Evolutionary conservation across 2,329 filamentous ascomycete genomes (phyloP), one percentile per base, ranked within the genome.

Genomic region (Madurella fahalii): DNA sequence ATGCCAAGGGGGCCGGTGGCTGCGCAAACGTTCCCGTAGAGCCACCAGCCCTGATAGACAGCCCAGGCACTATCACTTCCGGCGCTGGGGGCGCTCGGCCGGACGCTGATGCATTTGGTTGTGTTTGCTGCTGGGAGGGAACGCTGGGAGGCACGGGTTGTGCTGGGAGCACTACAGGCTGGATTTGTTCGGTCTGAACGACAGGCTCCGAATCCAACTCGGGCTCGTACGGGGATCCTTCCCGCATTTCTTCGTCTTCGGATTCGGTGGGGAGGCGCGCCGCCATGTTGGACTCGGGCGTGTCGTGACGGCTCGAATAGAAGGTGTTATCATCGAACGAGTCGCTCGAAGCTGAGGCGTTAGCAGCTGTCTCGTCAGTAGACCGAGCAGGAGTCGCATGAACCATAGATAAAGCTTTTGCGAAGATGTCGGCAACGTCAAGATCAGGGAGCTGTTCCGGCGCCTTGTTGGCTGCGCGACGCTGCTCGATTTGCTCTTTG

Each of bases 241-340:
- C 68, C 50, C 66, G 68, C 67, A 72, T 72, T 56, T 67, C 68
- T 46, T 67, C 65, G 61, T 72, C 69, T 58, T 68, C 71, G 56
- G 71, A 70, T 57, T 68, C 68, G 63, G 68, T 81, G 77, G 68
- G 82, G 73, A 74, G 64, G 54, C 74, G 74, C 30, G 77, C 73
- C 40, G 74, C 74, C 56, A 74, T 72, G 47, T 73, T 74, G 31
- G 77, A 78, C 53, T 82, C 77, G 57, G 82, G 82, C 60, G 91
- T 95, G 69, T 92, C 89, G 76, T 92, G 86, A 74, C 87, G 89
- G 73, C 92, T 96, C 62, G 93, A 96, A 77, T 97, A 96, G 72
- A 95, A 95, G 40, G 91, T 94, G 68, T 95, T 91, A 69, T 95
- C 87, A 73, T 96, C 91, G 74, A 91, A 89, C 37, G 90, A 94